phyloP scores from a whole-genome alignment of 768 basidiomycete genomes.

The Rossbeevera mucosa region DNA sequence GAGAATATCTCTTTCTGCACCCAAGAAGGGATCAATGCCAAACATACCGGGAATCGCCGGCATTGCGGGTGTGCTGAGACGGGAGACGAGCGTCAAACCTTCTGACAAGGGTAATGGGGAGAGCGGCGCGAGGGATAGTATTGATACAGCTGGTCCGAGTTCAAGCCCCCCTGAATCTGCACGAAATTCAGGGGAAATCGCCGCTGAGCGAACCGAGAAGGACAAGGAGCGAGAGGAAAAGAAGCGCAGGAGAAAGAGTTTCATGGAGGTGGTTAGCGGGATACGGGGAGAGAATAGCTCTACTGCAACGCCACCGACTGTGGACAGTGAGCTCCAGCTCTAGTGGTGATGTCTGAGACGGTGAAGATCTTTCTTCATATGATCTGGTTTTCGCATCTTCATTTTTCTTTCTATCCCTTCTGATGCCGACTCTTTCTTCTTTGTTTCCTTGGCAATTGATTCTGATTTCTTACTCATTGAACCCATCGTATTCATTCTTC shows the following conservation, averaged over 20 bases:
- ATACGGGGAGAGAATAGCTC: conserved; percentile 23
- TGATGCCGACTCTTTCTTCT: not conserved
- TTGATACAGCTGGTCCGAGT: conserved; percentile 14
- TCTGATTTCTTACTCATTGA: conserved; percentile 11
- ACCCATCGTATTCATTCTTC: conserved; percentile 8
- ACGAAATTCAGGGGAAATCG: conserved; percentile 46
- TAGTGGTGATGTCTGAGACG: conserved; percentile 10
- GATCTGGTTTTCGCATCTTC: conserved; percentile 10
- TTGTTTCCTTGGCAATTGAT: conserved; percentile 6
- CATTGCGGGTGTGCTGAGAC: conserved; percentile 27
- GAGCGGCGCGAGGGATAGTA: conserved; percentile 13
- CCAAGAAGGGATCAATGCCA: conserved; percentile 51
- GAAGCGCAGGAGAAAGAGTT: conserved; percentile 61
- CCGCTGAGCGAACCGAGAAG: conserved; percentile 46
- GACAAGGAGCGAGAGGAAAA: conserved; percentile 52
- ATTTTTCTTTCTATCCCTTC: not conserved
- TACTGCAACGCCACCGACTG: conserved; percentile 34
- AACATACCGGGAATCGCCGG: conserved; percentile 31
- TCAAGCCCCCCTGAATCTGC: conserved; percentile 39
- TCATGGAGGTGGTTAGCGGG: conserved; percentile 37
- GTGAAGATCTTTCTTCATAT: conserved; percentile 1
- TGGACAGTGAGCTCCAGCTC: conserved; percentile 14
- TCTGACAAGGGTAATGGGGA: conserved; percentile 37
- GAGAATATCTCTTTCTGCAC: conserved; percentile 60
- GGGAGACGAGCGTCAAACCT: conserved; percentile 33